A percentile compares a stretch with the other conserved stretches of the same genome.
Conservation (phyloP, 257 asterid genomes). For the Plantago elongata region DNA sequence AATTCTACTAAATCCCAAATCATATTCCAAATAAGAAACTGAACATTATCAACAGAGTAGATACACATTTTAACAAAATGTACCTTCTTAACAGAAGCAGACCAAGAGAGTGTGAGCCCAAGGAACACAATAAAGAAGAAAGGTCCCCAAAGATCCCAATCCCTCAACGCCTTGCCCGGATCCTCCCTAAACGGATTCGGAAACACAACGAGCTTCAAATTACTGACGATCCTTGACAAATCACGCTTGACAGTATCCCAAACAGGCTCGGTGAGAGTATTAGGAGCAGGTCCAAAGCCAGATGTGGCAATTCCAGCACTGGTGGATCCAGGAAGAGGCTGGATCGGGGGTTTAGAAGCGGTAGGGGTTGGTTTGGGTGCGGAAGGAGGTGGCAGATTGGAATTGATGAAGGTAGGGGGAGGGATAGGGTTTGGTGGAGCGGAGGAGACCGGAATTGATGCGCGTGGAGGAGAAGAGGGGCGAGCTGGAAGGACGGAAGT, state of each 20-base stretch:
- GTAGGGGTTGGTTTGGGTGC: slow-evolving; percentile 32
- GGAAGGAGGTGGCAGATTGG: slow-evolving; percentile 47
- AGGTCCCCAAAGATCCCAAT: slow-evolving; percentile 98
- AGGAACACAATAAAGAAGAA: slow-evolving; percentile 95
- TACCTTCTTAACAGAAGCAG: slow-evolving; percentile 92
- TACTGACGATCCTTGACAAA: slow-evolving; percentile 77
- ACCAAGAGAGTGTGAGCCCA: slow-evolving; percentile 92
- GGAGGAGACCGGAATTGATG: slow-evolving; percentile 63
- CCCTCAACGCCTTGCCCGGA: slow-evolving; percentile 94
- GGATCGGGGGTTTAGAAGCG: slow-evolving; percentile 24
- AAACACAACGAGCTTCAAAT: slow-evolving; percentile 88
- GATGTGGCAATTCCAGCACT: slow-evolving; percentile 23
- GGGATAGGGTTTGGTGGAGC: slow-evolving; percentile 33
- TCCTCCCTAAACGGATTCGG: slow-evolving; percentile 92
- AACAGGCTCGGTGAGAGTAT: slow-evolving; percentile 88
- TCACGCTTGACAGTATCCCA: slow-evolving; percentile 94
- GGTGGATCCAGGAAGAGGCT: slow-evolving; percentile 32
- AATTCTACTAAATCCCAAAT: no score
- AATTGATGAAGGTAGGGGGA: slow-evolving; percentile 45
- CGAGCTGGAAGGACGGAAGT: slow-evolving; percentile 69
- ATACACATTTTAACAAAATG: background rate
- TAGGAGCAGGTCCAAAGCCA: slow-evolving; percentile 68
- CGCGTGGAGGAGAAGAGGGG: slow-evolving; percentile 77
- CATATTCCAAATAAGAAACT: background rate
- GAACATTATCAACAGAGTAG: background rate